Evolutionary conservation across 192 early-diverging fungal species (phyloP).

Genomic region (Linnemannia elongata): DNA sequence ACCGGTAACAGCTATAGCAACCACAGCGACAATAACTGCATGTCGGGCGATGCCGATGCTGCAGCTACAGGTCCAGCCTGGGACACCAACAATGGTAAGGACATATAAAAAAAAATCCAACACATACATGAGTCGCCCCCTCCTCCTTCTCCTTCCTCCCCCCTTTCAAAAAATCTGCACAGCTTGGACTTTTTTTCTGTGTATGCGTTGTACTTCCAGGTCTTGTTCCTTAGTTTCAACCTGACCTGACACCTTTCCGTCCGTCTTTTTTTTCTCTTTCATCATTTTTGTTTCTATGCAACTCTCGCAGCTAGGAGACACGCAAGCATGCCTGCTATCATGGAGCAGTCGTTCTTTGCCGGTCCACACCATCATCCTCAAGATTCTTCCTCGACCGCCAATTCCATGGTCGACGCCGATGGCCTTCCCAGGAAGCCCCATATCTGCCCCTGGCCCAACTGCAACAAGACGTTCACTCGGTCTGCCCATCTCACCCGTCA

Average conservation of each 20-base stretch:
- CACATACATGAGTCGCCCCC: background rate
- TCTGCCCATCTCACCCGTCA: slow-evolving; percentile 82
- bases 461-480: slow-evolving; percentile 55
- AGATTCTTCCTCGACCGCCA: background rate
- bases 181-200: background rate
- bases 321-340: slow-evolving; percentile 1
- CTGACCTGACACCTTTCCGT: background rate
- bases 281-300: background rate
- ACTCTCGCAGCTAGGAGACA: background rate
- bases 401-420: background rate
- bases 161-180: slow-evolving; percentile 6
- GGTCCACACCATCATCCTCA: background rate
- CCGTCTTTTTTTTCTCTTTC: background rate
- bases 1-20: background rate
- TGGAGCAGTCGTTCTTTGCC: slow-evolving; percentile 6
- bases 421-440: slow-evolving; percentile 32
- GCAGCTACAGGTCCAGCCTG: background rate
- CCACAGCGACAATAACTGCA: background rate
- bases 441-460: slow-evolving; percentile 48
- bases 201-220: background rate
- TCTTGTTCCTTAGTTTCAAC: slow-evolving; percentile 2
- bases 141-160: background rate
- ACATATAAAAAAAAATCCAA: background rate
- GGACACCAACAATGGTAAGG: slow-evolving; percentile 6
- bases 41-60: background rate